Conservation (phyloP, 139 green algal genomes). For the Picochlorum sp. region DNA sequence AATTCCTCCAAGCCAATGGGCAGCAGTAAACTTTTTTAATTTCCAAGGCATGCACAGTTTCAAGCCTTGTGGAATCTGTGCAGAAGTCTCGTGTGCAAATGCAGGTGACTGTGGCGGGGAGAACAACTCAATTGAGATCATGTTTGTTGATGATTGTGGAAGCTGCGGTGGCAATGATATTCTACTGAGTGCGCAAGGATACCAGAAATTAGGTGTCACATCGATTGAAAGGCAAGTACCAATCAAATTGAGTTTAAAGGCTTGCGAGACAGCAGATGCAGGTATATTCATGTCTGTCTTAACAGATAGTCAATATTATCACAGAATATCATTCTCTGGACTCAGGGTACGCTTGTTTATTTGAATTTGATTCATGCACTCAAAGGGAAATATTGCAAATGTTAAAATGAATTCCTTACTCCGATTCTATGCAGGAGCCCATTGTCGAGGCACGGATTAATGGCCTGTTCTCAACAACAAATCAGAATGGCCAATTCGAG, state of each 20-base stretch:
- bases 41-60: background rate
- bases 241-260: background rate
- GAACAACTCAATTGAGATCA: background rate
- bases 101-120: background rate
- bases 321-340: background rate
- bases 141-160: constrained; percentile 2
- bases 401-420: too few species aligned
- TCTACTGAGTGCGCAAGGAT: background rate
- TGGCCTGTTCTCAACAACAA: background rate
- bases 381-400: too few species aligned
- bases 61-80: background rate
- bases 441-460: background rate
- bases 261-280: background rate
- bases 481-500: background rate
- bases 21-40: background rate
- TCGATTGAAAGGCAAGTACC: background rate
- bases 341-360: too few species aligned
- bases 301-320: background rate
- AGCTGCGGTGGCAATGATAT: constrained; percentile 1
- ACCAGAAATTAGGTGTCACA: background rate
- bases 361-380: too few species aligned
- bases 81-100: background rate
- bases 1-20: background rate
- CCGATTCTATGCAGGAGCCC: background rate
- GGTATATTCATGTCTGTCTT: background rate